phyloP scores from a whole-genome alignment of 1,284 basidiomycete genomes.

The Mycosarcoma maydis region DNA sequence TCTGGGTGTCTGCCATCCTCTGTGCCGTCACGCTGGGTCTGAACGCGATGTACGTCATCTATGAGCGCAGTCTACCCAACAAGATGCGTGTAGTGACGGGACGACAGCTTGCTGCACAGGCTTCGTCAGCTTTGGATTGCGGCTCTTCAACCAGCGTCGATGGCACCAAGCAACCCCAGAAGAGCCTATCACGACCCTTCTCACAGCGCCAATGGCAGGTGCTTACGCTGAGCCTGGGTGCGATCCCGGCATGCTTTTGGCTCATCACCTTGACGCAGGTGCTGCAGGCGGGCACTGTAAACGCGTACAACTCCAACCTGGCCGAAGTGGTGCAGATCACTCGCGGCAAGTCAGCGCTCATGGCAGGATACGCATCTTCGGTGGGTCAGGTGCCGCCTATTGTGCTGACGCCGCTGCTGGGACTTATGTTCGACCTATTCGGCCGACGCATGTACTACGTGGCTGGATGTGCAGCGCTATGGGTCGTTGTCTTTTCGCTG shows the following conservation, averaged over 20 bases:
- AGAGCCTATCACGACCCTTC: slow-evolving; percentile 7
- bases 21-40: slow-evolving; percentile 55
- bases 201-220: slow-evolving; percentile 9
- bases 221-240: slow-evolving; percentile 17
- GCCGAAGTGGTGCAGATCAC: slow-evolving; percentile 69
- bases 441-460: slow-evolving; percentile 57
- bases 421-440: slow-evolving; percentile 56
- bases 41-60: slow-evolving; percentile 65
- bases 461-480: slow-evolving; percentile 64
- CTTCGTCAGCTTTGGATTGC: not conserved
- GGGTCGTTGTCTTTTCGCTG: slow-evolving; percentile 68
- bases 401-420: slow-evolving; percentile 67
- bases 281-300: slow-evolving; percentile 67
- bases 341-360: slow-evolving; percentile 66
- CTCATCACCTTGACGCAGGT: slow-evolving; percentile 58
- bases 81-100: slow-evolving; percentile 58
- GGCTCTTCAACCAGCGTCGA: slow-evolving; percentile 4
- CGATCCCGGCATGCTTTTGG: slow-evolving; percentile 62
- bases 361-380: slow-evolving; percentile 69
- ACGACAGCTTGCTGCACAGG: slow-evolving; percentile 27
- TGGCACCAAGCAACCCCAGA: not conserved
- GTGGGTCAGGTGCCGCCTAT: slow-evolving; percentile 69
- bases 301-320: slow-evolving; percentile 67
- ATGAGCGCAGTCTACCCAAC: slow-evolving; percentile 65
- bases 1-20: slow-evolving; percentile 67